Conservation (phyloP, 345 rosid species). For the Camelina neglecta region DNA sequence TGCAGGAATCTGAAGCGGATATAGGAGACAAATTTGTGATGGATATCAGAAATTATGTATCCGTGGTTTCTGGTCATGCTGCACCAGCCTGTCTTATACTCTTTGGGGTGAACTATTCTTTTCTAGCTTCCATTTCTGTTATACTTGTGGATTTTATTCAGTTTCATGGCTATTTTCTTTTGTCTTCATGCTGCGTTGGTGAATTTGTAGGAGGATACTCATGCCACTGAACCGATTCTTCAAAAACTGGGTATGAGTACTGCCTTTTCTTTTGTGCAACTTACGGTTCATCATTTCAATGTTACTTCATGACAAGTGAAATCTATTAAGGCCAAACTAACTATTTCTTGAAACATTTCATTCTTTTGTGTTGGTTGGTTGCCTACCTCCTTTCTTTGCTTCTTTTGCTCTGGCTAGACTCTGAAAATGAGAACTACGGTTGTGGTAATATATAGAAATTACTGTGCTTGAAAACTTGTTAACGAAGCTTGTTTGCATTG, state of each 20-base stretch:
- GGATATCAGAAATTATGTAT: conserved; percentile 59
- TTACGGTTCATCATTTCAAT: conserved; percentile 10
- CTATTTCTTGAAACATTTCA: conserved; percentile 1
- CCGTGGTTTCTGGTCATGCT: conserved; percentile 57
- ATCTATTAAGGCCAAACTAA: neutral
- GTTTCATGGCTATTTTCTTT: conserved; percentile 18
- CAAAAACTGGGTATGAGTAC: conserved; percentile 67
- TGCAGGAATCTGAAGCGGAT: conserved; percentile 48
- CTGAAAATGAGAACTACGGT: neutral
- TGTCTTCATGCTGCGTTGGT: conserved; percentile 22
- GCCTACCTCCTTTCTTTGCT: neutral
- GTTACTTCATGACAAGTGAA: neutral
- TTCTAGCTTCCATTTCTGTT: conserved; percentile 4
- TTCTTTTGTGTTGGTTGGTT: neutral
- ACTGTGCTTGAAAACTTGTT: neutral
- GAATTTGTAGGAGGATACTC: conserved; percentile 50
- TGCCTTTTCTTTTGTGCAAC: neutral
- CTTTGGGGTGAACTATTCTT: conserved; percentile 63
- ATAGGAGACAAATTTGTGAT: conserved; percentile 60
- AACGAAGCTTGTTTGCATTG: conserved; percentile 34
- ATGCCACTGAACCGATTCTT: conserved; percentile 53
- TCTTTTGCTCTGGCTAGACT: neutral
- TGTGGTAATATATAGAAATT: neutral
- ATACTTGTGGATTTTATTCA: conserved; percentile 9
- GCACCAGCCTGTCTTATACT: conserved; percentile 72